phyloP scores from a whole-genome alignment of 495 filamentous ascomycete genomes.

The Aspergillus homomorphus region DNA sequence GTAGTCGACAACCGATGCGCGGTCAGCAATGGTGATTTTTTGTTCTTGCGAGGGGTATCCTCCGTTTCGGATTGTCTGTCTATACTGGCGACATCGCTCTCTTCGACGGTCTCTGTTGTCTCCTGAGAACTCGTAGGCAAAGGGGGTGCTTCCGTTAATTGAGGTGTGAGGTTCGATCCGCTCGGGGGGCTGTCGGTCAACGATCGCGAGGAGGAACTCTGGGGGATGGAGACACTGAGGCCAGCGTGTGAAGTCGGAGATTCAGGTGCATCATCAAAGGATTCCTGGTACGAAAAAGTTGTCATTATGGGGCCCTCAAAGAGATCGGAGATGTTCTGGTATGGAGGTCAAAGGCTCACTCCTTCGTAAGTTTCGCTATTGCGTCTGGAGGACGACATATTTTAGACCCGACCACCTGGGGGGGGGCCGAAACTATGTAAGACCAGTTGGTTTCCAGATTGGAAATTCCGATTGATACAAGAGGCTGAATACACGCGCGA shows the following conservation, averaged over 20 bases:
- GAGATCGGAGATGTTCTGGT: conserved; percentile 12
- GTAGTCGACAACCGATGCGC: conserved; percentile 61
- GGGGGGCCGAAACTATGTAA: conserved; percentile 6
- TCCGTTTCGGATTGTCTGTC: conserved; percentile 29
- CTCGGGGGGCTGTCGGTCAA: conserved; percentile 48
- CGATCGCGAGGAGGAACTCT: conserved; percentile 41
- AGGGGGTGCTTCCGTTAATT: conserved; percentile 35
- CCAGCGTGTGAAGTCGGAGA: conserved; percentile 31
- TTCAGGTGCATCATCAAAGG: conserved; percentile 75
- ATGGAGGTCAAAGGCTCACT: conserved; percentile 33
- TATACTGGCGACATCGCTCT: conserved; percentile 22
- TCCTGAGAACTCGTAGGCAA: conserved; percentile 32
- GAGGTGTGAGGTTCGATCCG: conserved; percentile 35
- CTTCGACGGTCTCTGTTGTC: conserved; percentile 32
- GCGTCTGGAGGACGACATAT: conserved; percentile 36
- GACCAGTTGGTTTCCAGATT: conserved; percentile 6
- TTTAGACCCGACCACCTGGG: conserved; percentile 25
- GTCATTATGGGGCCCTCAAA: conserved; percentile 5
- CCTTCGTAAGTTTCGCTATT: conserved; percentile 50
- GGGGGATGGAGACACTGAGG: conserved; percentile 35
- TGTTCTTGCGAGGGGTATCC: conserved; percentile 33
- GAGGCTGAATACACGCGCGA: conserved; percentile 9
- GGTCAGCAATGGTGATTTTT: conserved; percentile 54
- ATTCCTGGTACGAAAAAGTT: conserved; percentile 52
- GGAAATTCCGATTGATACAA: conserved; percentile 1